phyloP scores from a whole-genome alignment of 2,329 filamentous ascomycete genomes.

The Cytospora leucostoma region DNA sequence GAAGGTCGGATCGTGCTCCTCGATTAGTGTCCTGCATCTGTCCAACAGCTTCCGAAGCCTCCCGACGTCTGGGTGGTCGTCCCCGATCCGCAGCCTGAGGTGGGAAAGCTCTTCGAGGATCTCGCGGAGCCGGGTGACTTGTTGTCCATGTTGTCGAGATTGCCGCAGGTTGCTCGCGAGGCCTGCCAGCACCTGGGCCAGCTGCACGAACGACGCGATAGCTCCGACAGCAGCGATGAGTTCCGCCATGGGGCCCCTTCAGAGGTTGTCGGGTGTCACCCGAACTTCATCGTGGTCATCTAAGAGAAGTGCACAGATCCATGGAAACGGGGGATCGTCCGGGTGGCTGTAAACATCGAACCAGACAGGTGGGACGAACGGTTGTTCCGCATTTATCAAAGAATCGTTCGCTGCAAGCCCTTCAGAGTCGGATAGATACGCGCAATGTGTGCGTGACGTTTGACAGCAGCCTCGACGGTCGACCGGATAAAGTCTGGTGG shows the following conservation, averaged over 20 bases:
- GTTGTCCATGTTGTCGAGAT: slow-evolving; percentile 7
- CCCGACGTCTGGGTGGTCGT: slow-evolving; percentile 7
- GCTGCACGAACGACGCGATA: slow-evolving; percentile 12
- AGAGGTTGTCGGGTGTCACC: slow-evolving; percentile 5
- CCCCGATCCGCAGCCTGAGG: slow-evolving; percentile 6
- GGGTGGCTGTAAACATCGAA: background rate
- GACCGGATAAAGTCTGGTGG: background rate
- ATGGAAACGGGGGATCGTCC: slow-evolving; percentile 6
- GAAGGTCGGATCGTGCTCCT: slow-evolving; percentile 15
- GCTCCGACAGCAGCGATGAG: slow-evolving; percentile 7
- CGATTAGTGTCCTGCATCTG: slow-evolving; percentile 15
- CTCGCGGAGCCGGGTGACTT: slow-evolving; percentile 13
- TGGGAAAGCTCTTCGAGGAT: slow-evolving; percentile 16
- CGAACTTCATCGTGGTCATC: slow-evolving; percentile 4
- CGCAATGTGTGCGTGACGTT: too few species aligned
- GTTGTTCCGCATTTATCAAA: background rate
- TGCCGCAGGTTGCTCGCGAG: slow-evolving; percentile 1
- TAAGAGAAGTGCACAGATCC: background rate
- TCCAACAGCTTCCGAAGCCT: slow-evolving; percentile 11
- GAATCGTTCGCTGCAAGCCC: background rate
- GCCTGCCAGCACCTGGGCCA: slow-evolving; percentile 2
- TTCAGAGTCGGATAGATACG: too few species aligned
- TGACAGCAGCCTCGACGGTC: too few species aligned
- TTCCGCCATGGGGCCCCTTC: background rate
- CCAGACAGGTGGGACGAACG: background rate